A percentile compares a stretch with the other conserved stretches of the same genome.
Evolutionary conservation across 1,139 yeast genomes (phyloP).

Genomic region (Yamadazyma siamensis): DNA sequence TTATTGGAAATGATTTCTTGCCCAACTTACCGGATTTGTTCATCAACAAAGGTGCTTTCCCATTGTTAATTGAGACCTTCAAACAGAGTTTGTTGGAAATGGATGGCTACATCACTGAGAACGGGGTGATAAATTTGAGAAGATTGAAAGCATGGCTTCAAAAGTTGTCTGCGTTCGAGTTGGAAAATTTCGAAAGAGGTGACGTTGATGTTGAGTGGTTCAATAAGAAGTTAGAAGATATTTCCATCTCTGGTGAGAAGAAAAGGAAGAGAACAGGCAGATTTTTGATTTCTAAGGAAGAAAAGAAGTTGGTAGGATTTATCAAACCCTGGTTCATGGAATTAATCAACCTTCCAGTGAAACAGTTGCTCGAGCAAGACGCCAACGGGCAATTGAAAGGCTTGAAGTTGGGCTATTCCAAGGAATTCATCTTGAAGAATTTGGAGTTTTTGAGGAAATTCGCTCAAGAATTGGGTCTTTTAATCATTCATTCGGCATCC

Average conservation of each 20-base stretch:
- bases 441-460: conserved; percentile 59
- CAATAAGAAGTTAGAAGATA: conserved; percentile 75
- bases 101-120: conserved; percentile 84
- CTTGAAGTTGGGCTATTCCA: conserved; percentile 37
- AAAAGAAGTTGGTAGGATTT: conserved; percentile 59
- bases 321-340: conserved; percentile 70
- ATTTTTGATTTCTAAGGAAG: conserved; percentile 64
- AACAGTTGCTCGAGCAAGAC: conserved; percentile 32
- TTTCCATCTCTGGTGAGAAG: conserved; percentile 69
- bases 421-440: conserved; percentile 46
- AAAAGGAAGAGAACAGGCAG: conserved; percentile 67
- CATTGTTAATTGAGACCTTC: conserved; percentile 81
- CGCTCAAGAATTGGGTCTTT: conserved; percentile 64
- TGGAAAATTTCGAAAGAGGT: conserved; percentile 74
- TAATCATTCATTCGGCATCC: conserved; percentile 59
- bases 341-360: conserved; percentile 24
- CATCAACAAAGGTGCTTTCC: conserved; percentile 94
- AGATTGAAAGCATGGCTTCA: conserved; percentile 76
- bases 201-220: conserved; percentile 92
- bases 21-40: conserved; percentile 96
- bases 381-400: conserved; percentile 46
- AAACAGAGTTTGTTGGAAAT: conserved; percentile 70
- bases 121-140: conserved; percentile 73
- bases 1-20: conserved; percentile 96
- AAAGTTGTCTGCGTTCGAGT: conserved; percentile 64